Evolutionary conservation across 2,329 filamentous ascomycete species (phyloP), one percentile per base, ranked within the genome.

Genomic region (Elsinoe batatas): DNA sequence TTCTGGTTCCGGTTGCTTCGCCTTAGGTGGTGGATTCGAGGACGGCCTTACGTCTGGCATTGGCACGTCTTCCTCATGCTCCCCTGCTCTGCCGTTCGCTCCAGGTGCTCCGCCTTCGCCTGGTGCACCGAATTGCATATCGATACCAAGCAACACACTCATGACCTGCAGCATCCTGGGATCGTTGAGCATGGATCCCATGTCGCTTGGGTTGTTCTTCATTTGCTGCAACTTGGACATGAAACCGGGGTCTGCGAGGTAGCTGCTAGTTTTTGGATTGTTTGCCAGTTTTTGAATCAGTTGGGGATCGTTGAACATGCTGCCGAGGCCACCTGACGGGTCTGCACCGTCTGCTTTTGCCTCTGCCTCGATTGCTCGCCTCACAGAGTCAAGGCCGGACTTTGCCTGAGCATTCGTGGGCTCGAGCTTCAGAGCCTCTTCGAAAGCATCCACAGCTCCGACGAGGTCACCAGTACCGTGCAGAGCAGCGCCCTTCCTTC

Each of bases 301-400:
- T 66, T 90, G 82, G 15, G 93, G 93, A 70, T 98, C 94, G 69
- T 82, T 91, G 79, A 98, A 97, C 80, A 98, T 91, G 68, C 83
- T 81, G 63, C 87, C 88, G n/a, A 98, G 76, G 44, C 90, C 89
- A 54, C 80, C 87, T 36, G 76, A 78, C 6, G 87, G 84, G 65
- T 91, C 85, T 56, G 75, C 68, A 57, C 79, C 79, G 63, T 83
- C 81, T n/a, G 72, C 80, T 64, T 73, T 73, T 18, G 81, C 82
- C 69, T 93, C 88, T 20, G 82, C 79, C 63, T 95, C 84, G 71
- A 98, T 91, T 18, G 91, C 91, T 64, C 89, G 85, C 73, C 93
- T 82, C 42, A 96, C 91, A 38, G 88, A 81, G 10, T 85, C 84
- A 47, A 95, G 77, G 35, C 93, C 91, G 60, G 84, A 87, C 77